Base-by-base conservation (phyloP, 2,329 filamentous ascomycete genomes). In the Talaromyces sp. region DNA sequence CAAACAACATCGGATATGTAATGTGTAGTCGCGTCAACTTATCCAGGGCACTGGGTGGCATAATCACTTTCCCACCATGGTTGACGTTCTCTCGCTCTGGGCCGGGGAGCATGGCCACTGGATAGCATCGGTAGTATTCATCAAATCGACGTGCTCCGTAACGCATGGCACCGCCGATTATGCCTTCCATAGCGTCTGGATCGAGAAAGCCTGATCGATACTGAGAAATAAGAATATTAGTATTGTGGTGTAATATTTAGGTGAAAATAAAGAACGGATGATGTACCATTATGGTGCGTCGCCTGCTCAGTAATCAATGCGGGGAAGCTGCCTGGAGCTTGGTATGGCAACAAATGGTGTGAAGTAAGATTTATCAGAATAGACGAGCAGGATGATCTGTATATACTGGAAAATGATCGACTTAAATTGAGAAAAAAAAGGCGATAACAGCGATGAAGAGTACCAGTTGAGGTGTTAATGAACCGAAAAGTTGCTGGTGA, bases 111-210 rank as follows among this genome's bases (percentile, higher is more conserved):
- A 99, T 98, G 72, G 90, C 89, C 73, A 97, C 86, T 50, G 95
- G 95, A 75, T 98, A 99, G 83, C 93, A 97, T 73, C 95, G 90
- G 81, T 97, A 98, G 82, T 97, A 98, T 79, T 99, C 95, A 79
- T 99, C 94, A 82, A 99, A 99, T 67, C 93, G 91, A 72, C 92
- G 90, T 71, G 80, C 81, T 50, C 77, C 75, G 68, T 81, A 82
- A 41, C 81, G 81, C 78, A 86, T 83, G 66, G 82, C 81, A 14
- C 80, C 77, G 67, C 84, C 82, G 67, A 86, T 83, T 73, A 86
- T 82, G 65, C 82, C 79, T 7, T 80, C 79, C 79, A 82, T 81
- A 54, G 79, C 76, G 67, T 82, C 85, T 70, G 85, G 82, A 64
- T 83, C 79, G 78, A 82, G 85, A 74, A 81, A 86, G 66, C 77